A percentile compares a stretch with the other conserved stretches of the same genome.
These are phyloP conservation scores for Ogataea hybrid DNA, from an alignment of 1,139 yeast species.

Conservation along the genomic window DNA sequence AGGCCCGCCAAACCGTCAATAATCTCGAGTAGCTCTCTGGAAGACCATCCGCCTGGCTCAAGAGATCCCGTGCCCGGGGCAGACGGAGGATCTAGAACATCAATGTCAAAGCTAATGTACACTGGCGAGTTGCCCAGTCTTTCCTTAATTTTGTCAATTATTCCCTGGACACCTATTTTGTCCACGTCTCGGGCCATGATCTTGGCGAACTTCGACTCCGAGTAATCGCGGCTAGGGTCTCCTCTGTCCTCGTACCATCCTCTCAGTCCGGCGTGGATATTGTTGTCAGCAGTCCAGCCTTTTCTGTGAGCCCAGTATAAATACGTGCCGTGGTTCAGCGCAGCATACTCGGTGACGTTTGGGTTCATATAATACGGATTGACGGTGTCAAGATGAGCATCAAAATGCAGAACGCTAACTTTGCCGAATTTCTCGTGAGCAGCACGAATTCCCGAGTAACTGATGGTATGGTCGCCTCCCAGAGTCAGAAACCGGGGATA, in stretches of 20 bases:
- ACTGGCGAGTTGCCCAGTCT: conserved; percentile 43
- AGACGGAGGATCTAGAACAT: conserved; percentile 52
- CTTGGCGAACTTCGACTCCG: conserved; percentile 42
- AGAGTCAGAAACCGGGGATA: conserved; percentile 46
- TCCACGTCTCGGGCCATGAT: conserved; percentile 50
- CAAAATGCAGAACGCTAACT: conserved; percentile 50
- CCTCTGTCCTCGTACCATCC: conserved; percentile 36
- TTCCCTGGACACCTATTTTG: conserved; percentile 40
- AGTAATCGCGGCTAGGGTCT: conserved; percentile 47
- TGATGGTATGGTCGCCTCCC: conserved; percentile 61
- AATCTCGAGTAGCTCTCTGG: conserved; percentile 60
- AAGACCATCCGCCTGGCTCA: conserved; percentile 60
- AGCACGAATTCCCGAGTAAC: conserved; percentile 51
- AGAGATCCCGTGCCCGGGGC: conserved; percentile 61
- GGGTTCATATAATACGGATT: no score
- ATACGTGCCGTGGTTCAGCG: no score
- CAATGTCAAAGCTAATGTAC: conserved; percentile 55
- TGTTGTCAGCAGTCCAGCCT: no score
- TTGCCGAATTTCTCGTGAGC: conserved; percentile 49
- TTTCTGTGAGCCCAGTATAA: no score
- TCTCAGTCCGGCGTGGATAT: conserved; percentile 41
- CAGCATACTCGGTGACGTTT: no score
- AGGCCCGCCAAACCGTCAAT: conserved; percentile 53
- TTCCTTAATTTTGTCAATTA: conserved; percentile 39
- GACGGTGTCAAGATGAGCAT: no score